Base-by-base conservation (phyloP, 306 rosid species). In the Ormosia emarginata region DNA sequence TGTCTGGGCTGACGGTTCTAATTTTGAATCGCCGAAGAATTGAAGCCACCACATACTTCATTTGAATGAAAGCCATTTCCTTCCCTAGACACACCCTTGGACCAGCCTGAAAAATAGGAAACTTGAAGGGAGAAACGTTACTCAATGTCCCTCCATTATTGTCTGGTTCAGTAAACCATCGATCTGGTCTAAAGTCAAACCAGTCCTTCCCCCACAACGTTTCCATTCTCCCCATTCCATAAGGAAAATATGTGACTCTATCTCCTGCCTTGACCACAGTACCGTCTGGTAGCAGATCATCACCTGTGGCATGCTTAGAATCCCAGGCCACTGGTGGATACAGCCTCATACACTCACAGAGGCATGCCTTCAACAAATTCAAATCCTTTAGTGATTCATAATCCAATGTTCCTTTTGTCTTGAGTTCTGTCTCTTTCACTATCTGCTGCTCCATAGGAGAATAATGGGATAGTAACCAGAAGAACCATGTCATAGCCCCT, bases 291-390 rank as follows among this genome's bases (percentile, higher is more conserved):
- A 95, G 47, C 17, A 84, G 0, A 75, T 95, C 99, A 11, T 88
- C 80, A 6, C 17, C 75, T 8, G 74, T 34, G 68, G 99, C 99
- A 72, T 95, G 95, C 64, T 95, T 95, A 0, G 99, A 93, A 84
- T 95, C 99, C 99, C 97, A 93, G 0, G 95, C 90, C 12, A 95
- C 94, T 0, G 99, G 99, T 2, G 99, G 99, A 24, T 87, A 95
- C 49, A 95, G 67, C 82, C 99, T 88, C 98, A 95, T 91, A 10
- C 92, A 88, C 85, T 95, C 99, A 12, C 89, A 90, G 8, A 95
- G 88, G 14, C 94, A 91, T 7, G 97, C 98, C 73, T 93, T 87
- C 47, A 93, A 83, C 65, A 86, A 87, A 49, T 37, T 82, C 73
- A 93, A 55, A 18, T 90, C 86, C 81, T 88, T 82, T 0, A 91